Conservation (phyloP, 331 rosid species). For the Quercus lobata region DNA sequence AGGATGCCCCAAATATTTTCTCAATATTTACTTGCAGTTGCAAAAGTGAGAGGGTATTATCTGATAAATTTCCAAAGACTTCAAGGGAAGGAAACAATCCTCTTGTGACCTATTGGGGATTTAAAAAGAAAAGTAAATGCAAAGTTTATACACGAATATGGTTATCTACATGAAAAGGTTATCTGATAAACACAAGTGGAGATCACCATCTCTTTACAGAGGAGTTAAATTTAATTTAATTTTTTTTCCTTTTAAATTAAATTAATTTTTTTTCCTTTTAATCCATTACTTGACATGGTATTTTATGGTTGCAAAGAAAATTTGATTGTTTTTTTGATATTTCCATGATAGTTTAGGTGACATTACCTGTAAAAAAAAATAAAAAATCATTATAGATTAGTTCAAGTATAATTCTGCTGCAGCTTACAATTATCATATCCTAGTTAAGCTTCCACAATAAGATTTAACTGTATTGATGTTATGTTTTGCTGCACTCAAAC, state of each 20-base stretch:
- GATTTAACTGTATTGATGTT: background rate
- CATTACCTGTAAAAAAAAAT: no score
- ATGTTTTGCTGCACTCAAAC: background rate
- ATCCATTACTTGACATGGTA: background rate
- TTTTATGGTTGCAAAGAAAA: background rate
- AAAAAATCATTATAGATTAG: no score
- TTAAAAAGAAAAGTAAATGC: background rate
- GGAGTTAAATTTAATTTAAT: background rate
- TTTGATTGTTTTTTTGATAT: no score
- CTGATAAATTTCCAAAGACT: background rate
- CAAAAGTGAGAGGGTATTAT: background rate
- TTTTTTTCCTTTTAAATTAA: background rate
- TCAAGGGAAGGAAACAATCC: background rate
- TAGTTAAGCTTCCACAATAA: background rate
- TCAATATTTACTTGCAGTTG: background rate
- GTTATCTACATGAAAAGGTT: no score
- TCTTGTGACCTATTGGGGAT: background rate
- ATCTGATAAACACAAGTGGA: no score
- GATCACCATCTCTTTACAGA: no score
- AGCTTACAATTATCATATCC: background rate
- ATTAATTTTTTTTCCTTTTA: background rate
- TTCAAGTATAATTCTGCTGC: background rate
- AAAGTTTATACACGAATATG: background rate
- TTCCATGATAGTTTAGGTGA: no score
- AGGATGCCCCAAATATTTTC: background rate